phyloP scores from a whole-genome alignment of 331 rosid species.

The Quercus lobata region DNA sequence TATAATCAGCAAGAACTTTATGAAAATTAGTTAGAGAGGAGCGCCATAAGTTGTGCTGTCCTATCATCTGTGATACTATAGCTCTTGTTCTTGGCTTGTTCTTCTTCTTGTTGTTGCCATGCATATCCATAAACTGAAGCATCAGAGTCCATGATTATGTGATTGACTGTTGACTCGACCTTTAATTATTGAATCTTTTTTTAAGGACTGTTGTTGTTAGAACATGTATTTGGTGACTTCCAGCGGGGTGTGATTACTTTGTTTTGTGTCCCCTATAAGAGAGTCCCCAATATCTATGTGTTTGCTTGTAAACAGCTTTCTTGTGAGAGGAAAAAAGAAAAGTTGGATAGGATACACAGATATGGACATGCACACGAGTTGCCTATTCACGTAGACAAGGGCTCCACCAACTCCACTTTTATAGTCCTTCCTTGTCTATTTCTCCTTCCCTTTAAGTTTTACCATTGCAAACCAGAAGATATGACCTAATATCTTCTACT shows the following conservation, averaged over 20 bases:
- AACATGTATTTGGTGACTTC: not conserved
- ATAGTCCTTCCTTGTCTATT: too few species aligned
- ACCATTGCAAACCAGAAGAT: too few species aligned
- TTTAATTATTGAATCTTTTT: not conserved
- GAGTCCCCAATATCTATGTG: not conserved
- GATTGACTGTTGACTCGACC: constrained; percentile 11
- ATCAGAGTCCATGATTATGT: not conserved
- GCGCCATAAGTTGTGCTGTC: not conserved
- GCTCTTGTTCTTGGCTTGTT: not conserved
- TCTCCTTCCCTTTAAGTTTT: too few species aligned
- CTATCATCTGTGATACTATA: not conserved
- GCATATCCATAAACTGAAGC: not conserved
- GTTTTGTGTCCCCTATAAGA: not conserved
- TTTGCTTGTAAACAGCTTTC: not conserved
- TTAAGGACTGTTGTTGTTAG: not conserved
- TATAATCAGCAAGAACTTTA: not conserved
- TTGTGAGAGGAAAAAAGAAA: not conserved
- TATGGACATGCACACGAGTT: constrained; percentile 16
- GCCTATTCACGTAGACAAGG: not conserved
- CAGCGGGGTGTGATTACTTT: constrained; percentile 1
- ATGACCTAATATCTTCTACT: not conserved
- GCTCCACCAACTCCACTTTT: not conserved
- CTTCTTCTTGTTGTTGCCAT: not conserved
- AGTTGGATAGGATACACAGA: not conserved
- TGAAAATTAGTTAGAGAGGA: not conserved